Evolutionary conservation across 805 yeast species (phyloP).

Genomic region (Candida nemodendra): DNA sequence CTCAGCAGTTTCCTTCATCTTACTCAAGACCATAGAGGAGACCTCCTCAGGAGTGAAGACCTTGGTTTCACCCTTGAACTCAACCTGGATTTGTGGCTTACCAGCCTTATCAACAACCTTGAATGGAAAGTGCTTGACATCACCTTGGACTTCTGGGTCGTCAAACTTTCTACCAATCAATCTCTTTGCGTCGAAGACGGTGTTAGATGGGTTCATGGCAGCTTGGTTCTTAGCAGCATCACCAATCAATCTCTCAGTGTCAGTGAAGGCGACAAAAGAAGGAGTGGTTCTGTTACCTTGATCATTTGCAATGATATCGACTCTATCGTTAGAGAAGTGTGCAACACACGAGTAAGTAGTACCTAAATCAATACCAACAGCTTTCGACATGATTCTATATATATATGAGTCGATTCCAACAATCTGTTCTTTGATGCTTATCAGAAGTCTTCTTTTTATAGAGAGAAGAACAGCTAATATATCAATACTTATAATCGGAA

Average conservation of each 20-base stretch:
- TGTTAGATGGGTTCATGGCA: constrained; percentile 87
- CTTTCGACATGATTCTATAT: constrained; percentile 41
- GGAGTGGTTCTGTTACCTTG: constrained; percentile 99
- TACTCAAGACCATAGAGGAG: constrained; percentile 78
- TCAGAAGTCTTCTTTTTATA: no score
- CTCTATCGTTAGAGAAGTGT: constrained; percentile 87
- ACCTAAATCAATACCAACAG: constrained; percentile 79
- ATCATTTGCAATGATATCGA: constrained; percentile 94
- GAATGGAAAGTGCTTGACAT: constrained; percentile 91
- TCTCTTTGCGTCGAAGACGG: constrained; percentile 90
- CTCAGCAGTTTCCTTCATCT: constrained; percentile 68
- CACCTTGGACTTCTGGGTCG: constrained; percentile 80
- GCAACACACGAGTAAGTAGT: constrained; percentile 96
- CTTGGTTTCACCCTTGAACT: constrained; percentile 91
- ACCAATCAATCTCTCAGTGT: constrained; percentile 89
- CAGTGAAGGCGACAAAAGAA: constrained; percentile 92
- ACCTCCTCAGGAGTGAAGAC: constrained; percentile 92
- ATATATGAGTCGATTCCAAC: no score
- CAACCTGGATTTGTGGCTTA: constrained; percentile 88
- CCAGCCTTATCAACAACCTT: constrained; percentile 76
- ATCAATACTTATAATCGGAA: no score
- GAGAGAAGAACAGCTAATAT: no score
- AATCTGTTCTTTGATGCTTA: no score
- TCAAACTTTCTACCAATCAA: constrained; percentile 87
- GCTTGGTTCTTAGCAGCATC: constrained; percentile 98